phyloP scores from a whole-genome alignment of 306 rosid genomes.

The Acacia confusa region DNA sequence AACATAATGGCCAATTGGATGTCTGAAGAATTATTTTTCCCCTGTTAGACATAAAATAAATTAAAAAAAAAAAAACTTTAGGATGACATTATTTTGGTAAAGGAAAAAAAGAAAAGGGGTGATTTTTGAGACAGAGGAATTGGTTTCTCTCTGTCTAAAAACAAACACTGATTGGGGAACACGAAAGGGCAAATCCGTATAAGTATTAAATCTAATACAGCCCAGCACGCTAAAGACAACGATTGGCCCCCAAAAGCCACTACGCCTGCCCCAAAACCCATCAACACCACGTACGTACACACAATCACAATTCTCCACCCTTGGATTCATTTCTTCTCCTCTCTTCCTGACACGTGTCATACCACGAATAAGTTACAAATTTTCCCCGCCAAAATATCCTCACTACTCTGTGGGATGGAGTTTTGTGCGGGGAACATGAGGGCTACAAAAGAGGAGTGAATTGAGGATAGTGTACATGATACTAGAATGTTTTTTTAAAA shows the following conservation, averaged over 20 bases:
- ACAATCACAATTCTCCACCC: not conserved
- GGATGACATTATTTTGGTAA: too few species aligned
- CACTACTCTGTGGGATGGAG: too few species aligned
- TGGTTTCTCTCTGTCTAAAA: not conserved
- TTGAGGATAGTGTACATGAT: too few species aligned
- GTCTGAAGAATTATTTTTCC: too few species aligned
- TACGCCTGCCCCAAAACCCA: not conserved
- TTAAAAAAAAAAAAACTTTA: too few species aligned
- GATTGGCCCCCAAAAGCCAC: not conserved
- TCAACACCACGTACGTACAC: not conserved
- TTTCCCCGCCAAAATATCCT: not conserved
- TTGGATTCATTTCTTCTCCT: not conserved
- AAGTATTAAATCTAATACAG: not conserved
- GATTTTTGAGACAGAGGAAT: not conserved
- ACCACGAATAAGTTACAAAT: not conserved
- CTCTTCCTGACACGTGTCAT: not conserved
- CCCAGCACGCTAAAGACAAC: not conserved
- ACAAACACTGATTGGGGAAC: not conserved
- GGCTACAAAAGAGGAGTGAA: too few species aligned
- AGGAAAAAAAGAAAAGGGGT: not conserved
- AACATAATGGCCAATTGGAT: too few species aligned
- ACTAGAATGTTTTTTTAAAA: too few species aligned
- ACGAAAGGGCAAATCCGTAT: not conserved
- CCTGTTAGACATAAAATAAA: too few species aligned
- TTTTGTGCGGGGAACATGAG: too few species aligned